phyloP scores from a whole-genome alignment of 2,329 filamentous ascomycete species.

The Scleromitrula shiraiana region DNA sequence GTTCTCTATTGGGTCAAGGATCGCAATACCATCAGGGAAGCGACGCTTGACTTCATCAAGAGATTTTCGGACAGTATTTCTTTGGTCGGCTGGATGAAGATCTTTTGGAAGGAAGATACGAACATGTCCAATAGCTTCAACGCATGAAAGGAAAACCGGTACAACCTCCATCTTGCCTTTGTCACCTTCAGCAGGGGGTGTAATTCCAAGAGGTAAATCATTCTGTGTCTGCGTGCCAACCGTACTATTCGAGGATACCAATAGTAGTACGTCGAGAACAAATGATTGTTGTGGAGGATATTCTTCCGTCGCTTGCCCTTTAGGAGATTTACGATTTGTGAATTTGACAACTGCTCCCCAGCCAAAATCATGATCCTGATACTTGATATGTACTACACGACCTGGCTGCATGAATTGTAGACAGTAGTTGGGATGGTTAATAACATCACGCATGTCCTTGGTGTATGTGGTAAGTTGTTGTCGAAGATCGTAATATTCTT shows the following conservation, averaged over 20 bases:
- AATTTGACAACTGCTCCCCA: constrained; percentile 87
- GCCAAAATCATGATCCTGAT: constrained; percentile 74
- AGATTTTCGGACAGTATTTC: constrained; percentile 57
- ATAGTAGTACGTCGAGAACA: constrained; percentile 74
- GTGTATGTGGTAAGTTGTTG: constrained; percentile 77
- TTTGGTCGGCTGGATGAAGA: constrained; percentile 57
- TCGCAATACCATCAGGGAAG: constrained; percentile 85
- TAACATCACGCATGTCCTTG: constrained; percentile 83
- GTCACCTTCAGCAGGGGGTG: constrained; percentile 53
- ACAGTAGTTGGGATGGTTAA: constrained; percentile 85
- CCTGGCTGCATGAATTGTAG: constrained; percentile 78
- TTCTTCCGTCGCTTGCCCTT: constrained; percentile 58
- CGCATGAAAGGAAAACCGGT: constrained; percentile 76
- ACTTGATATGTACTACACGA: constrained; percentile 80
- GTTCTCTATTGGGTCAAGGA: constrained; percentile 89
- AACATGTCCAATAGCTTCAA: constrained; percentile 78
- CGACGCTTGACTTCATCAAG: constrained; percentile 74
- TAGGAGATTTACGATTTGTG: constrained; percentile 54
- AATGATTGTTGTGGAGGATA: constrained; percentile 68
- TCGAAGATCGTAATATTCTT: constrained; percentile 87
- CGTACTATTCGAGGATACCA: constrained; percentile 45
- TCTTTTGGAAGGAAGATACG: constrained; percentile 78
- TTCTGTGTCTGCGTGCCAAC: constrained; percentile 50
- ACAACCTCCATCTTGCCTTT: constrained; percentile 71
- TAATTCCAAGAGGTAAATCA: constrained; percentile 56